phyloP scores from a whole-genome alignment of 2,329 filamentous ascomycete species.

The Cordyceps cicadae region DNA sequence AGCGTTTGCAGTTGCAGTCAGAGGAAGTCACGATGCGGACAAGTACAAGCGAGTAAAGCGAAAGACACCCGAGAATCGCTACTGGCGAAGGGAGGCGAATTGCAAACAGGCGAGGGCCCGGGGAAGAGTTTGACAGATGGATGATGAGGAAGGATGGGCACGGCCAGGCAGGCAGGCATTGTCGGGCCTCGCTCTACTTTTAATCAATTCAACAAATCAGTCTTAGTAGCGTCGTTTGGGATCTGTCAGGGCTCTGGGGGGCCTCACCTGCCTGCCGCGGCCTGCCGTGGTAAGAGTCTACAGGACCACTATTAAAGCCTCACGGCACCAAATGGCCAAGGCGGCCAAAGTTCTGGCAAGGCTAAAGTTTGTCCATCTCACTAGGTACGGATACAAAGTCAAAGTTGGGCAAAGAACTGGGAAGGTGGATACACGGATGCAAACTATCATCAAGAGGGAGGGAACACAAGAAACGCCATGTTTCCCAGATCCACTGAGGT shows the following conservation, averaged over 20 bases:
- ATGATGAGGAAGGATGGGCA: background rate
- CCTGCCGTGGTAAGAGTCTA: background rate
- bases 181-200: constrained; percentile 3
- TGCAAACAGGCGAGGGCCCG: background rate
- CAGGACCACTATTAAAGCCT: background rate
- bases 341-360: background rate
- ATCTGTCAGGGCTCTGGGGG: constrained; percentile 1
- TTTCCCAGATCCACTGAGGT: no score
- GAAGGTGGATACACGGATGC: background rate
- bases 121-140: background rate
- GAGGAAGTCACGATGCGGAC: constrained; percentile 6
- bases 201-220: background rate
- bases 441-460: background rate
- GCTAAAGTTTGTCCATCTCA: background rate
- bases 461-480: background rate
- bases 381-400: no score
- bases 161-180: background rate
- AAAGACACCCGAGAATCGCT: background rate
- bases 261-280: background rate
- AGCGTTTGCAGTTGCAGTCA: background rate
- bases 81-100: background rate
- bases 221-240: background rate
- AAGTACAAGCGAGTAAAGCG: background rate
- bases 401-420: background rate
- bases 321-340: background rate